Evolutionary conservation across 2,329 filamentous ascomycete genomes (phyloP).

Genomic region (Microcyclospora pomicola): DNA sequence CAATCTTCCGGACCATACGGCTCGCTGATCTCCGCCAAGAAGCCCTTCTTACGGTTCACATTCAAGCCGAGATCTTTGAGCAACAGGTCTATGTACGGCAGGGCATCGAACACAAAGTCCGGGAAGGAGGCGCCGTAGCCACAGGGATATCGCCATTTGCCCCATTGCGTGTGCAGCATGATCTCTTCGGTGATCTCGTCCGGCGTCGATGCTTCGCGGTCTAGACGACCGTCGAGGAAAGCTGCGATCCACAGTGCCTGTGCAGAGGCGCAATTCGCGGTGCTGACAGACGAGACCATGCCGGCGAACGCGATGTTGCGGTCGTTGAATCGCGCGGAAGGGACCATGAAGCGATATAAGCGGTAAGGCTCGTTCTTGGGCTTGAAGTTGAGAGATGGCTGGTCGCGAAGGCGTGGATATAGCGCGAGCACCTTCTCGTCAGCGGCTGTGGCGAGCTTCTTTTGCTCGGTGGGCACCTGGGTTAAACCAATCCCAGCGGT

Average conservation of each 20-base stretch:
- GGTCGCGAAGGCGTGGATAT: conserved; percentile 39
- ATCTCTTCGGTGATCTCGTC: conserved; percentile 31
- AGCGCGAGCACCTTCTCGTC: conserved; percentile 38
- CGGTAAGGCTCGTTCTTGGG: conserved; percentile 18
- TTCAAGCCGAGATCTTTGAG: conserved; percentile 51
- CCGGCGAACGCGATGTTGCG: conserved; percentile 30
- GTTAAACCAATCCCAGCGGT: conserved; percentile 12
- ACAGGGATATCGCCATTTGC: conserved; percentile 53
- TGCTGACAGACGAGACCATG: conserved; percentile 25
- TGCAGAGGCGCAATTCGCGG: conserved; percentile 24
- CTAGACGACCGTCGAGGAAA: conserved; percentile 44
- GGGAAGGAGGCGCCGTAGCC: conserved; percentile 50
- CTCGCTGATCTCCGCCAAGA: conserved; percentile 37
- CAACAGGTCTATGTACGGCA: conserved; percentile 61
- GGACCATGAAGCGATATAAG: conserved; percentile 32
- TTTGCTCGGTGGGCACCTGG: conserved; percentile 22
- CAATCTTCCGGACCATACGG: conserved; percentile 50
- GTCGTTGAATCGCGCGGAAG: conserved; percentile 19
- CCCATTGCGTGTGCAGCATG: conserved; percentile 53
- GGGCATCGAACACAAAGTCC: conserved; percentile 61
- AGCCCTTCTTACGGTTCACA: conserved; percentile 40
- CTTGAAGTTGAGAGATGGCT: conserved; percentile 17
- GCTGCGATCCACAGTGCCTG: conserved; percentile 41
- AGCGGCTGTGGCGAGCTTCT: conserved; percentile 27
- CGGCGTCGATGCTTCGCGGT: conserved; percentile 16